A percentile compares a stretch with the other conserved stretches of the same genome.
Conservation (phyloP, 2,329 filamentous ascomycete species). For the Penicillium sp. region DNA sequence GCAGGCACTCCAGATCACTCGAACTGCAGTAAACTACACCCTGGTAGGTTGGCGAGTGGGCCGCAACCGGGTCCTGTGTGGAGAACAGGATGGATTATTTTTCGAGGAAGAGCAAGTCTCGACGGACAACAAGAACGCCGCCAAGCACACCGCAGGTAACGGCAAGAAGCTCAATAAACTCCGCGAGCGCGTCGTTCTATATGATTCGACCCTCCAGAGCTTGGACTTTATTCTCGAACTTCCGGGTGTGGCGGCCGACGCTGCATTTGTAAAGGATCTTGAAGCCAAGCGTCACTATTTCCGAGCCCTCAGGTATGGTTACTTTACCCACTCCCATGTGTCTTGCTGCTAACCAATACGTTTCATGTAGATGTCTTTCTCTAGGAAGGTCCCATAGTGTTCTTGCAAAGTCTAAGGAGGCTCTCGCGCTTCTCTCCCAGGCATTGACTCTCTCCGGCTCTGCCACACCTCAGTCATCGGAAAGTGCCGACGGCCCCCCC, state of each 20-base stretch:
- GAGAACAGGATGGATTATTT: slow-evolving; percentile 74
- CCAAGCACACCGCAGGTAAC: slow-evolving; percentile 64
- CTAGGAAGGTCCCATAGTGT: slow-evolving; percentile 83
- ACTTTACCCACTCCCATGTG: not conserved
- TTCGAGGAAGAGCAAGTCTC: slow-evolving; percentile 53
- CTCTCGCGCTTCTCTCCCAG: slow-evolving; percentile 80
- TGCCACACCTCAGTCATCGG: slow-evolving; percentile 47
- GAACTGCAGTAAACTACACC: slow-evolving; percentile 90
- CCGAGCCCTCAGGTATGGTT: slow-evolving; percentile 74
- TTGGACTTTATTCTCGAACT: slow-evolving; percentile 87
- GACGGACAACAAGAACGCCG: slow-evolving; percentile 53
- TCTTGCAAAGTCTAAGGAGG: slow-evolving; percentile 70
- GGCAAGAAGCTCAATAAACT: slow-evolving; percentile 77
- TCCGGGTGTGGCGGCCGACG: slow-evolving; percentile 84
- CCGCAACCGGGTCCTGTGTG: slow-evolving; percentile 84
- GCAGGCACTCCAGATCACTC: slow-evolving; percentile 89
- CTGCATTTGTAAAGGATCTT: slow-evolving; percentile 73
- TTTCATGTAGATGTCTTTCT: slow-evolving; percentile 66
- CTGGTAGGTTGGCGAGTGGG: slow-evolving; percentile 94
- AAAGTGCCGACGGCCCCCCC: slow-evolving; percentile 53
- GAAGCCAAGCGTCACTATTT: slow-evolving; percentile 81
- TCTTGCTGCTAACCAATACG: slow-evolving; percentile 16
- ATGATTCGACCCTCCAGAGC: slow-evolving; percentile 88
- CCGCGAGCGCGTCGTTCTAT: slow-evolving; percentile 84
- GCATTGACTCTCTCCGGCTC: slow-evolving; percentile 65